Conservation (phyloP, 139 green algal species). For the Chlorella sp. region DNA sequence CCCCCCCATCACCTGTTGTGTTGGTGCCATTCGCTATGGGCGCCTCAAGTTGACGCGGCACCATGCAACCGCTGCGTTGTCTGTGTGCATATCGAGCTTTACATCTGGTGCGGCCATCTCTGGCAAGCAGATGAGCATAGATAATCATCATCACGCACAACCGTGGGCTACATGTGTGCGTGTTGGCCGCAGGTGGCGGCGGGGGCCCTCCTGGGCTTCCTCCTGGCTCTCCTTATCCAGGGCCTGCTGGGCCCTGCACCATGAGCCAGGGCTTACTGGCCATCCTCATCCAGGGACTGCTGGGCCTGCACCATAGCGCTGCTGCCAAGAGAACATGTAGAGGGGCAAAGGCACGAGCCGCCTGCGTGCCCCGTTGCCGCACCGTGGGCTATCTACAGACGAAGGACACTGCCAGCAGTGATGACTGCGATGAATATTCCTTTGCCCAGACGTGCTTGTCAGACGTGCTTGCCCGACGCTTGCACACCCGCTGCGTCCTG, state of each 20-base stretch:
- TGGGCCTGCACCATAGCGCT: neutral
- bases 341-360: neutral
- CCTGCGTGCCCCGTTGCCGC: neutral
- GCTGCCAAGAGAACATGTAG: neutral
- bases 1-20: too few relatives aligned
- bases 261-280: neutral
- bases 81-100: too few relatives aligned
- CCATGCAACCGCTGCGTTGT: too few relatives aligned
- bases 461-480: too few relatives aligned
- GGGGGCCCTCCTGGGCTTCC: constrained; percentile 8
- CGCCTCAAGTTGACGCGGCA: too few relatives aligned
- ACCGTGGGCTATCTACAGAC: neutral
- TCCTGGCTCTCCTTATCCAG: neutral
- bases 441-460: too few relatives aligned
- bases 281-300: neutral
- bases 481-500: too few relatives aligned
- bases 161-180: neutral
- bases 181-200: constrained; percentile 8
- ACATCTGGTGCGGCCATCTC: too few relatives aligned
- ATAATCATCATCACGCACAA: neutral
- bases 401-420: neutral
- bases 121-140: too few relatives aligned
- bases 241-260: neutral
- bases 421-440: too few relatives aligned
- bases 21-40: too few relatives aligned